phyloP scores from a whole-genome alignment of 2,329 filamentous ascomycete genomes.

The Madurella fahalii region DNA sequence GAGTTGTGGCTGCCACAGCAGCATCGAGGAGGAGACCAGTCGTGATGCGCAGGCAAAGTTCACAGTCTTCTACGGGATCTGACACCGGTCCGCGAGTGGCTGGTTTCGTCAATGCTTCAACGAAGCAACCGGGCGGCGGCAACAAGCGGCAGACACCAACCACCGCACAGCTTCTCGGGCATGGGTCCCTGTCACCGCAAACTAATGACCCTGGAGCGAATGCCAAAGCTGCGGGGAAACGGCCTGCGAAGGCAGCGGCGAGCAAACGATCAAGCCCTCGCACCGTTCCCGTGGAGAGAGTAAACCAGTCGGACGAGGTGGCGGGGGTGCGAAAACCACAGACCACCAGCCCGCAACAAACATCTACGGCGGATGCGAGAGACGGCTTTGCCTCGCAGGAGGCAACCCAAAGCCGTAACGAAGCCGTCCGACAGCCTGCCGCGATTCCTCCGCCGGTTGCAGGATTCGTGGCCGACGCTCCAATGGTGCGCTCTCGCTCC shows the following conservation, averaged over 20 bases:
- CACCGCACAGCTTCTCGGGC: slow-evolving; percentile 6
- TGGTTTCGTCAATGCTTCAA: slow-evolving; percentile 2
- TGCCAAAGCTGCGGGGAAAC: slow-evolving; percentile 48
- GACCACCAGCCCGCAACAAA: slow-evolving; percentile 6
- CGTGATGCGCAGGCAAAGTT: slow-evolving; percentile 44
- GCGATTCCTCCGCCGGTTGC: slow-evolving; percentile 15
- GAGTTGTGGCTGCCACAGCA: slow-evolving; percentile 42
- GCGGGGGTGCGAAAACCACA: background rate
- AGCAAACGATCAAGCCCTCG: slow-evolving; percentile 14
- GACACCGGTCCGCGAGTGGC: slow-evolving; percentile 17
- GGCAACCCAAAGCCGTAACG: background rate
- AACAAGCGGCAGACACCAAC: slow-evolving; percentile 1
- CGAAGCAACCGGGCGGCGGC: slow-evolving; percentile 1
- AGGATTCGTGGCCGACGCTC: slow-evolving; percentile 21
- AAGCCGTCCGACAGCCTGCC: background rate
- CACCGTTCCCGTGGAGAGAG: background rate
- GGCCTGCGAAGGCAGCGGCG: slow-evolving; percentile 30
- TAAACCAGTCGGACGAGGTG: slow-evolving; percentile 5
- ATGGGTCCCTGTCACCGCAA: slow-evolving; percentile 11
- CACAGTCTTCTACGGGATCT: slow-evolving; percentile 41
- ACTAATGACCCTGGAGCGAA: slow-evolving; percentile 28
- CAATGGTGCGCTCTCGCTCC: slow-evolving; percentile 19
- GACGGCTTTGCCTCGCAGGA: slow-evolving; percentile 1
- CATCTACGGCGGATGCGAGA: slow-evolving; percentile 14
- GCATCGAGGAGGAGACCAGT: slow-evolving; percentile 44